phyloP scores from a whole-genome alignment of 2,329 filamentous ascomycete genomes.

The Leptodontidium sp. region DNA sequence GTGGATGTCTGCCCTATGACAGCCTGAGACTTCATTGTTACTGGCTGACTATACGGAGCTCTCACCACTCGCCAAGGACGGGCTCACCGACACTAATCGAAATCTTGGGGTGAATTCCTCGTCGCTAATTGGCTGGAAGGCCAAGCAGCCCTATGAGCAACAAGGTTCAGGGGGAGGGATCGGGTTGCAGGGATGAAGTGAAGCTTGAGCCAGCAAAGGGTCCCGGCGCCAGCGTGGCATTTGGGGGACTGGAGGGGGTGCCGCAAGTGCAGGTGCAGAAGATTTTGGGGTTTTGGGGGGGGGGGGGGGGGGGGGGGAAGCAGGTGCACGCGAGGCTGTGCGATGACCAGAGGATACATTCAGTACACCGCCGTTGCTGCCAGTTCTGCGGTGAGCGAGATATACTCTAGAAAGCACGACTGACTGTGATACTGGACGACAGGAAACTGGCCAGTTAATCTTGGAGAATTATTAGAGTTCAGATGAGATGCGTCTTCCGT shows the following conservation, averaged over 20 bases:
- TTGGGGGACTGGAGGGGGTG: neutral
- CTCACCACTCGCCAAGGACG: slow-evolving; percentile 10
- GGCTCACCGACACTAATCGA: neutral
- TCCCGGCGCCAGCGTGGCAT: slow-evolving; percentile 8
- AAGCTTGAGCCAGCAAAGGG: neutral
- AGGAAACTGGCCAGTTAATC: neutral
- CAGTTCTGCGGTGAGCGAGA: neutral
- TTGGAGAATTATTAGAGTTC: neutral
- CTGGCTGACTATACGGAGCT: slow-evolving; percentile 15
- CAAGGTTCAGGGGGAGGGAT: neutral
- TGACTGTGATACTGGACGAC: no score
- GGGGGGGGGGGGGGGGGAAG: no score
- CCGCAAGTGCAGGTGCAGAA: neutral
- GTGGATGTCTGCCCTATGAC: neutral
- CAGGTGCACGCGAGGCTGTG: neutral
- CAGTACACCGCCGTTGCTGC: slow-evolving; percentile 2
- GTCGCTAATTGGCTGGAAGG: neutral
- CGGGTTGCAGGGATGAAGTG: neutral
- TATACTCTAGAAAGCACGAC: no score
- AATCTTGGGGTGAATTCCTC: neutral
- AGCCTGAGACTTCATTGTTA: neutral
- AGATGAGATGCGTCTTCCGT: neutral
- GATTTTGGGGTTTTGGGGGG: no score
- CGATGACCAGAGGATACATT: neutral
- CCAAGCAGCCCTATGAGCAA: slow-evolving; percentile 1